Evolutionary conservation across 805 yeast genomes (phyloP), one percentile per base, ranked within the genome.

Genomic region (Maudiozyma barnettii): DNA sequence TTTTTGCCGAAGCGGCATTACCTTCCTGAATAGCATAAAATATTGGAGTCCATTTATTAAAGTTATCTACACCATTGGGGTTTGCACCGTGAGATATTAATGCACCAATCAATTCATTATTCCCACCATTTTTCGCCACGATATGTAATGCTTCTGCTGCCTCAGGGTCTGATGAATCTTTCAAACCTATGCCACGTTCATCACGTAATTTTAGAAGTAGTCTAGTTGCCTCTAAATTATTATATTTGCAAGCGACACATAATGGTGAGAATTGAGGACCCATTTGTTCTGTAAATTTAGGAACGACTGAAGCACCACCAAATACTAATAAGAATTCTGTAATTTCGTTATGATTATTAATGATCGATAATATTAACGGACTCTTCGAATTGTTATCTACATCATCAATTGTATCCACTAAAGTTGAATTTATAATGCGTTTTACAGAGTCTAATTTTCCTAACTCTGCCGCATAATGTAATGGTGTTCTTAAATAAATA

Each of bases 31-130:
- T 90, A 19, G 96, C 86, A 63, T 93, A 91, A 58, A 89, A 87
- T 2, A 93, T 74, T 0, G 98, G 95, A 0, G 96, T 81, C 97
- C 98, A 93, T 56, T 83, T 84, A 60, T 90, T 89, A 48, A 88
- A 79, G 45, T 86, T 84, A 65, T 93, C 98, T 8, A 81, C 57
- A 49, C 78, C 81, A 64, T 93, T 85, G 5, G 91, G 78, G 56
- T 83, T 79, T 1, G 85, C 83, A 4, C 90, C 91, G 52, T 82
- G 74, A n/a, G 75, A 67, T 1, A 85, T 73, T 31, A 93, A 68
- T 41, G 89, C 64, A 29, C 82, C 77, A 12, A 93, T 79, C 30
- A 91, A 70, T 48, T 78, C 69, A 52, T 73, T 71, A 60, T 82
- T 88, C 1, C 65, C 66, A 19, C 97, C 97, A 6, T 84, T 79